Base-by-base conservation (phyloP, 2,329 filamentous ascomycete species). In the Aureobasidium pullulans region DNA sequence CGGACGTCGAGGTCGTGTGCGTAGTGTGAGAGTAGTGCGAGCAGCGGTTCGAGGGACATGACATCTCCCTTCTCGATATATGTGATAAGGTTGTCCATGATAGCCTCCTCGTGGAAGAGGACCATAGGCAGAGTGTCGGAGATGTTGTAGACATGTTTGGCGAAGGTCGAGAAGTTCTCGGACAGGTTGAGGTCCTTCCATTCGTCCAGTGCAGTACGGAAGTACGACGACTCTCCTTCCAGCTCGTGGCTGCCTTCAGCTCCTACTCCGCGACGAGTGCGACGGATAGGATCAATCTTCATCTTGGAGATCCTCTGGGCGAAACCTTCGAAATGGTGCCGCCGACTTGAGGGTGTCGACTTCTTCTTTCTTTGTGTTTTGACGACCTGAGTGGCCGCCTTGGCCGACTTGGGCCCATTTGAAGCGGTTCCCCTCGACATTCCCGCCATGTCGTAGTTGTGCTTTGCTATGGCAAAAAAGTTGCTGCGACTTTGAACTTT, bases 181-280 rank as follows among this genome's bases (percentile, higher is more conserved):
- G 93, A 91, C 63, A 96, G 79, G 74, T 97, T 97, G 73, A 96
- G 83, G 67, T 97, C 94, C 58, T 82, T 78, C 94, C 94, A 99
- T 81, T 89, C 89, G 64, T 91, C 85, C 64, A 97, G 78, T 1
- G 90, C 86, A 47, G 85, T 85, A 66, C 86, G 84, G 67, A 99
- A 91, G 74, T 96, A 94, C 19, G 93, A 96, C 23, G 86, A 81
- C 72, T 92, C 86, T 69, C 87, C 84, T 63, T 92, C 88, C 76
- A 94, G 85, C 68, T 89, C 86, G 76, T 95, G 84, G 71, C 88
- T 87, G n/a, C 65, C 66, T 28, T 70, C 67, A 9, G 65, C 66
- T 28, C 61, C 60, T 9, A 62, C 60, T 28, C 57, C 57, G 32
- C 62, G 62, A 74, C 91, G 89, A 67, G 95, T 88, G 75, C 87